phyloP scores from a whole-genome alignment of 306 rosid species.

The Castanopsis chinensis region DNA sequence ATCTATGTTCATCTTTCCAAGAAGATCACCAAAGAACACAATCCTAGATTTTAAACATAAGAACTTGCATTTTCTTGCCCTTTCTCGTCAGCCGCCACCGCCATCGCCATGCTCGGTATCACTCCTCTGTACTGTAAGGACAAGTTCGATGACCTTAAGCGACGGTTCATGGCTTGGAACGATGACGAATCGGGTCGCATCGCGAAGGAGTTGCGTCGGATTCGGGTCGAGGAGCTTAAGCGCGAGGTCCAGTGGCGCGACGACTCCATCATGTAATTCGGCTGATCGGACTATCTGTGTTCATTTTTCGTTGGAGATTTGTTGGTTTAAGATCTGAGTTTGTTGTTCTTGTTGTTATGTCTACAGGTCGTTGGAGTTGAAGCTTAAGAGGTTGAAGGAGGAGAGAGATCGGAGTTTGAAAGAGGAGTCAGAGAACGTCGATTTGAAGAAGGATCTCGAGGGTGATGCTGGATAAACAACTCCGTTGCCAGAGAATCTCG shows the following conservation, averaged over 20 bases:
- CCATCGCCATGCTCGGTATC: neutral
- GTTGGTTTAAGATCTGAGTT: slow-evolving; percentile 31
- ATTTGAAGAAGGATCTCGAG: slow-evolving; percentile 12
- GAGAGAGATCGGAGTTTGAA: slow-evolving; percentile 36
- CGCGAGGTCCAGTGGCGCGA: slow-evolving; percentile 50
- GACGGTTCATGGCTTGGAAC: slow-evolving; percentile 29
- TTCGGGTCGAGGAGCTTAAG: slow-evolving; percentile 54
- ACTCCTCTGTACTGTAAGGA: slow-evolving; percentile 33
- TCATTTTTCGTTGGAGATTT: slow-evolving; percentile 31
- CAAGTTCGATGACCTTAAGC: slow-evolving; percentile 38
- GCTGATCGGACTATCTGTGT: neutral
- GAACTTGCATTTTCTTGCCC: no score
- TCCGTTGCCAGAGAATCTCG: slow-evolving; percentile 10
- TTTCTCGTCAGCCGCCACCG: no score
- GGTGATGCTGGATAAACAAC: neutral
- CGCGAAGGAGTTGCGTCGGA: slow-evolving; percentile 33
- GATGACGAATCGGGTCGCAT: slow-evolving; percentile 15
- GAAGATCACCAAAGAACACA: no score
- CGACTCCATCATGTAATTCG: slow-evolving; percentile 47
- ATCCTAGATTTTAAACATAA: no score
- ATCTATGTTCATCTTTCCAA: no score
- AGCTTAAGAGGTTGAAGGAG: slow-evolving; percentile 52
- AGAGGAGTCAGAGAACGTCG: slow-evolving; percentile 10
- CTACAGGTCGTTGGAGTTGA: slow-evolving; percentile 59
- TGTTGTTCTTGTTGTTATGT: neutral